These are phyloP conservation scores for Didymella pinodella DNA, from an alignment of 2,329 filamentous ascomycete species.

Conservation along the genomic window DNA sequence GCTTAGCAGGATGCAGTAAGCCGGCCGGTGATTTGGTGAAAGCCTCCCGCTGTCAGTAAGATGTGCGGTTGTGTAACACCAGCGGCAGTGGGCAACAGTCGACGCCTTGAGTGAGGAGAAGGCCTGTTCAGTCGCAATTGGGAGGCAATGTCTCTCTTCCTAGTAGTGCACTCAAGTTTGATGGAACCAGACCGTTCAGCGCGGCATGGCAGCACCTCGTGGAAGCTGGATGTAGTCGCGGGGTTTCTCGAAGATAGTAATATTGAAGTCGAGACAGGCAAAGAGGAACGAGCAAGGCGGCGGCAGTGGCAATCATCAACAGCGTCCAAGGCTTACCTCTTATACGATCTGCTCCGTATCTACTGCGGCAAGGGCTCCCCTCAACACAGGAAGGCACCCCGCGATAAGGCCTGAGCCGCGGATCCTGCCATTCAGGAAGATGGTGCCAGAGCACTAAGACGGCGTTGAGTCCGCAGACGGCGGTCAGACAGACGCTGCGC, in stretches of 20 bases:
- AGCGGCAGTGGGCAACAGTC: neutral
- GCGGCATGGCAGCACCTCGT: neutral
- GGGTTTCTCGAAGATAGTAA: neutral
- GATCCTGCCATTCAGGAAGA: slow-evolving; percentile 15
- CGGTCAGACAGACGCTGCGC: slow-evolving; percentile 18
- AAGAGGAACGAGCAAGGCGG: neutral
- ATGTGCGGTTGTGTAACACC: slow-evolving; percentile 8
- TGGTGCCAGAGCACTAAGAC: slow-evolving; percentile 14
- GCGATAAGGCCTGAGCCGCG: slow-evolving; percentile 20
- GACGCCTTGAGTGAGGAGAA: neutral
- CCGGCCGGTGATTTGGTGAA: slow-evolving; percentile 15
- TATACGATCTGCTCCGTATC: slow-evolving; percentile 19
- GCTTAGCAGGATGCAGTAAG: slow-evolving; percentile 16
- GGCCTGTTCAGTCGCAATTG: neutral
- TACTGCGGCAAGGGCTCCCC: slow-evolving; percentile 17
- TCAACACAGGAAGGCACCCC: slow-evolving; percentile 21
- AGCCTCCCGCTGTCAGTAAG: slow-evolving; percentile 13
- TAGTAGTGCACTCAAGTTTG: neutral
- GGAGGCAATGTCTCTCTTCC: neutral
- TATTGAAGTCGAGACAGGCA: neutral
- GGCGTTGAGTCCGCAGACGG: slow-evolving; percentile 12
- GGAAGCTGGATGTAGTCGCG: neutral
- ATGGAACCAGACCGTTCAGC: neutral
- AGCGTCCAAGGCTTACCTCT: slow-evolving; percentile 7
- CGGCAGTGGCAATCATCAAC: slow-evolving; percentile 6